Conservation (phyloP, 805 yeast species). For the Metahyphopichia silvanorum region DNA sequence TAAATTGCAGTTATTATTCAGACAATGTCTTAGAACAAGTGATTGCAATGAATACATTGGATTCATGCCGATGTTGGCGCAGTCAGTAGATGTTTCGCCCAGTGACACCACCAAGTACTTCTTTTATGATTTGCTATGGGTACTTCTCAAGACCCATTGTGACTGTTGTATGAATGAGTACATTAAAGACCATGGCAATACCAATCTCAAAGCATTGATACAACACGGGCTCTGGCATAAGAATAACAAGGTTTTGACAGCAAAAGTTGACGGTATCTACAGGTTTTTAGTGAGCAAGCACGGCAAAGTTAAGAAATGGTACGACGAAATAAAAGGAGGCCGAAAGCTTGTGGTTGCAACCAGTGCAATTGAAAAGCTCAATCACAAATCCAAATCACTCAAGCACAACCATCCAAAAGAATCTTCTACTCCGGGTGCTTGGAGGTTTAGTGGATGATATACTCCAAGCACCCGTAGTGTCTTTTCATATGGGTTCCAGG, state of each 20-base stretch:
- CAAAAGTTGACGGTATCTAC: slow-evolving; percentile 20
- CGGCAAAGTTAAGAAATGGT: slow-evolving; percentile 9
- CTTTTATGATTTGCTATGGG: slow-evolving; percentile 22
- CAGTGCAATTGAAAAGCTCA: too few species aligned
- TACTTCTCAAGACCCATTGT: slow-evolving; percentile 21
- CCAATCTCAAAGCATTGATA: slow-evolving; percentile 23
- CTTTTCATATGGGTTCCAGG: too few species aligned
- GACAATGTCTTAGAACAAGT: slow-evolving; percentile 10
- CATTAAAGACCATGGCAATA: slow-evolving; percentile 15
- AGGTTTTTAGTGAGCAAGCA: slow-evolving; percentile 9
- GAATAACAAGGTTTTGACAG: slow-evolving; percentile 17
- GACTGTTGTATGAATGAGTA: slow-evolving; percentile 34
- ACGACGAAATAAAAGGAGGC: slow-evolving; percentile 10
- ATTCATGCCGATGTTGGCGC: slow-evolving; percentile 30
- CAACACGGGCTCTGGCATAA: slow-evolving; percentile 33
- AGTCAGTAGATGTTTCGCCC: slow-evolving; percentile 26
- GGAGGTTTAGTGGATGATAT: too few species aligned
- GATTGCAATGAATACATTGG: slow-evolving; percentile 28
- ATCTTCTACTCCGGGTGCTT: slow-evolving; percentile 14
- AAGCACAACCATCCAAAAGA: too few species aligned
- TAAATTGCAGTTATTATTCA: slow-evolving; percentile 14
- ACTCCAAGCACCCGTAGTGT: too few species aligned
- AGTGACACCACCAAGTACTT: slow-evolving; percentile 11
- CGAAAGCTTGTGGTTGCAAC: slow-evolving; percentile 7
- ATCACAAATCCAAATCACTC: too few species aligned